These are phyloP conservation scores for Beverwykella pulmonaria DNA, from an alignment of 495 filamentous ascomycete species.

Conservation along the genomic window DNA sequence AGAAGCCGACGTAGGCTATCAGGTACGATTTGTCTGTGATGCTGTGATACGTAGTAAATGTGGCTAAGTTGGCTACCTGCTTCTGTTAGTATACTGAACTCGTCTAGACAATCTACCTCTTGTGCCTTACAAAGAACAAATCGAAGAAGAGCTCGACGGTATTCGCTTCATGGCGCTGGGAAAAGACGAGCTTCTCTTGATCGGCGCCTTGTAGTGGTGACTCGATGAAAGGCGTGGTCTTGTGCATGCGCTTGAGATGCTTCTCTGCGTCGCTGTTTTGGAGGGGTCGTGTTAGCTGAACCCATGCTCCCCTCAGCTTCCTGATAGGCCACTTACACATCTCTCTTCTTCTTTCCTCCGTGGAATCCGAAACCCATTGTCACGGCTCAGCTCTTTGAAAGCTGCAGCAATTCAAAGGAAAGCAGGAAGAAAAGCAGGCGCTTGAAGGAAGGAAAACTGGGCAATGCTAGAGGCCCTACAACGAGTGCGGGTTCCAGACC, in stretches of 20 bases:
- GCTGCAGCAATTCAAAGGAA: background rate
- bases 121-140: too few relatives aligned
- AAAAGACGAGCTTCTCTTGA: slow-evolving; percentile 34
- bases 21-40: slow-evolving; percentile 30
- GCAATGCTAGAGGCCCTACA: background rate
- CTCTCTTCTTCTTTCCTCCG: slow-evolving; percentile 12
- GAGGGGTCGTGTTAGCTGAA: background rate
- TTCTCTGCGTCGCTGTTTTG: slow-evolving; percentile 32
- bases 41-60: slow-evolving; percentile 54
- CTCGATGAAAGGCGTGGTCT: slow-evolving; percentile 31
- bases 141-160: slow-evolving; percentile 69
- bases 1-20: slow-evolving; percentile 37
- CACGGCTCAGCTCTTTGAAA: background rate
- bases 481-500: background rate
- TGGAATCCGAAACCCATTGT: slow-evolving; percentile 25
- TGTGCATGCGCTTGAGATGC: slow-evolving; percentile 34
- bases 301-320: background rate
- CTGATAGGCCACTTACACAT: slow-evolving; percentile 17
- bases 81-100: too few relatives aligned
- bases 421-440: background rate
- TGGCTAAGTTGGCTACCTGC: slow-evolving; percentile 68
- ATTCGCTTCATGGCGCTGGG: slow-evolving; percentile 53
- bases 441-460: slow-evolving; percentile 2
- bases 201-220: slow-evolving; percentile 33
- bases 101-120: too few relatives aligned